Conservation (phyloP, 257 asterid species). For the Oldenlandia corymbosa region DNA sequence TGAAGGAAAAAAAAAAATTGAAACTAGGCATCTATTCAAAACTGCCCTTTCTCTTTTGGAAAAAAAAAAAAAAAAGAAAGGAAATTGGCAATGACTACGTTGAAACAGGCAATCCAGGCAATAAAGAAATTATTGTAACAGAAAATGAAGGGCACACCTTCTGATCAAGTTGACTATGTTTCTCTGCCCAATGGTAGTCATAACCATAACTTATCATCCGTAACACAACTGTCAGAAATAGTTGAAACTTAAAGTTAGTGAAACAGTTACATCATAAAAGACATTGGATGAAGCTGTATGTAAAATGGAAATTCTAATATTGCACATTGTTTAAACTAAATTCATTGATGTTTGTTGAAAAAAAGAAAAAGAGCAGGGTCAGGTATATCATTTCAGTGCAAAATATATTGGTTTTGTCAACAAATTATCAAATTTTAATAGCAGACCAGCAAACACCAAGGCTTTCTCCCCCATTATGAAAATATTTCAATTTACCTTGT, state of each 20-base stretch:
- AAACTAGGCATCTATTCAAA: too few species aligned
- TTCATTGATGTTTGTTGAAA: too few species aligned
- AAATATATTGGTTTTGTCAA: neutral
- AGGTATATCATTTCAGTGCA: too few species aligned
- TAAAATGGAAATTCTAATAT: too few species aligned
- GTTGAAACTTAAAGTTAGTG: neutral
- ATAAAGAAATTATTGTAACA: neutral
- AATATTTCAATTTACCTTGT: neutral
- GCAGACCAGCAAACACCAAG: neutral
- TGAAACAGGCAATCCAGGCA: neutral
- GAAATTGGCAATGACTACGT: too few species aligned
- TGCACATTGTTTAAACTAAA: too few species aligned
- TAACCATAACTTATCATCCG: conserved; percentile 97
- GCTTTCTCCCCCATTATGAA: neutral
- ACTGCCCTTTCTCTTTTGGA: neutral
- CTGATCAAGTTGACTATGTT: conserved; percentile 47
- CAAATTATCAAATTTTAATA: neutral
- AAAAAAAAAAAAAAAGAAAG: neutral
- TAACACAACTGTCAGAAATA: conserved; percentile 62
- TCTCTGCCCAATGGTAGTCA: conserved; percentile 86
- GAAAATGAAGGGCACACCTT: conserved; percentile 40
- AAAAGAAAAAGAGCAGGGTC: too few species aligned
- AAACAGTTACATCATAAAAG: neutral
- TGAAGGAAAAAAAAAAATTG: too few species aligned
- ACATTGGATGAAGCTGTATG: neutral